Base-by-base conservation (phyloP, 768 basidiomycete species). In the Strobilomyces dryophilus region DNA sequence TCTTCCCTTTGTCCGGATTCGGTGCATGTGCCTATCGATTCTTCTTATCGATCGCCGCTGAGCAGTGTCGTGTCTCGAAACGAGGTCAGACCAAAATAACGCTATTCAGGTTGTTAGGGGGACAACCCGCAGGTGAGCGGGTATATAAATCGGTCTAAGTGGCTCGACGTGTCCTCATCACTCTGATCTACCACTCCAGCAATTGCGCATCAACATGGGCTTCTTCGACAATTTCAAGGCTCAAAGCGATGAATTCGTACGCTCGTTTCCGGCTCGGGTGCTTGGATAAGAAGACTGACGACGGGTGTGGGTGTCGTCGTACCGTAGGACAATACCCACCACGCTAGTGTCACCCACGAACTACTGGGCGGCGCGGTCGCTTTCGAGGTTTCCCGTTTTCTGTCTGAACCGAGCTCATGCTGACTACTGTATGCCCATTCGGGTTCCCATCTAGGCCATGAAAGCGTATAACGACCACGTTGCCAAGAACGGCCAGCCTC, bases 391-490 rank as follows among this genome's bases (percentile, higher is more conserved):
- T 5, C 20, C 54, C n/a, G 39, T 40, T 17, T 17, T 26, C 36
- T 12, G n/a, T 20, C 8, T 4, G 7, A 17, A 20, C 8, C 5
- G 14, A 18, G 18, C 49, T 18, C 11, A 20, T 4, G 4, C 15
- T 7, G 18, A 47, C 35, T 8, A 5, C 35, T 5, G 7, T 32
- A n/a, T 24, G 20, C 11, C 1, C 5, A 20, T 11, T 14, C 15
- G 6, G 11, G 9, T 21, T 24, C 21, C 11, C 21, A 36, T 49
- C 24, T 40, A 65, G 64, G 59, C 51, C 31, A n/a, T 51, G 24
- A 62, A 58, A 46, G 45, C 51, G 2, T 66, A 55, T 20, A 55
- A 66, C 49, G 5, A 64, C 0, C 62, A 66, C 29, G 1, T 20
- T 1, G 55, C 47, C 0, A 3, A 1, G 24, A 55, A 62, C 4